These are phyloP conservation scores for Collybia sordida DNA, from an alignment of 768 basidiomycete genomes.

Conservation along the genomic window DNA sequence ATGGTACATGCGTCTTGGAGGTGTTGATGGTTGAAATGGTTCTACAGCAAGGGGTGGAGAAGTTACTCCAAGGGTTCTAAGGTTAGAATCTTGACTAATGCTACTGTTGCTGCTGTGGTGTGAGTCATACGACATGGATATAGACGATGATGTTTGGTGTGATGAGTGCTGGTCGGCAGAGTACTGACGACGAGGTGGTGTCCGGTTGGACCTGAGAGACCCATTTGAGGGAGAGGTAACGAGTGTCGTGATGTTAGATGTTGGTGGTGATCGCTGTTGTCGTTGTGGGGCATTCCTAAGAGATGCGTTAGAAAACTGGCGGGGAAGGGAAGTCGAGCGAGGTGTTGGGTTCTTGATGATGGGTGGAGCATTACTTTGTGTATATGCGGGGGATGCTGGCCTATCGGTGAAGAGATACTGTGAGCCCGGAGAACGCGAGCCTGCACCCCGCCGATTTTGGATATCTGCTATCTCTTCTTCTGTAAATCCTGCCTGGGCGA, in stretches of 20 bases:
- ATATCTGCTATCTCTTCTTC: slow-evolving; percentile 70
- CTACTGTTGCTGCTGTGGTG: slow-evolving; percentile 13
- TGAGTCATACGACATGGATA: slow-evolving; percentile 21
- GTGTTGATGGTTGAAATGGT: slow-evolving; percentile 15
- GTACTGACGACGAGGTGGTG: slow-evolving; percentile 7
- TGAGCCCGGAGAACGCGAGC: slow-evolving; percentile 32
- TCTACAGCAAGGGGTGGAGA: slow-evolving; percentile 1
- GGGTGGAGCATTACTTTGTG: slow-evolving; percentile 13
- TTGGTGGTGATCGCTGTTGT: slow-evolving; percentile 2
- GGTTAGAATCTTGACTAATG: slow-evolving; percentile 8
- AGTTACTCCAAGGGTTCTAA: background rate
- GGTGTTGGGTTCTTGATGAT: slow-evolving; percentile 29
- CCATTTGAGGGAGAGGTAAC: slow-evolving; percentile 17
- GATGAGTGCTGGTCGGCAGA: slow-evolving; percentile 7
- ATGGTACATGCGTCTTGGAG: slow-evolving; percentile 40
- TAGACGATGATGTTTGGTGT: slow-evolving; percentile 16
- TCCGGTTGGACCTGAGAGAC: slow-evolving; percentile 16
- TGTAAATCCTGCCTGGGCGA: slow-evolving; percentile 60
- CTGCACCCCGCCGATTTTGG: slow-evolving; percentile 39
- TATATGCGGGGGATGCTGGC: slow-evolving; percentile 31
- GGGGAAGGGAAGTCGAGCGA: slow-evolving; percentile 34
- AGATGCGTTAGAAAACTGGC: slow-evolving; percentile 30
- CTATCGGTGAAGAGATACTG: slow-evolving; percentile 34
- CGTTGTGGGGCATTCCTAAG: slow-evolving; percentile 11
- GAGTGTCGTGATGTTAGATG: slow-evolving; percentile 4